These are phyloP conservation scores for Xerocomus nothofagi DNA, from an alignment of 1,284 basidiomycete species.

Conservation along the genomic window DNA sequence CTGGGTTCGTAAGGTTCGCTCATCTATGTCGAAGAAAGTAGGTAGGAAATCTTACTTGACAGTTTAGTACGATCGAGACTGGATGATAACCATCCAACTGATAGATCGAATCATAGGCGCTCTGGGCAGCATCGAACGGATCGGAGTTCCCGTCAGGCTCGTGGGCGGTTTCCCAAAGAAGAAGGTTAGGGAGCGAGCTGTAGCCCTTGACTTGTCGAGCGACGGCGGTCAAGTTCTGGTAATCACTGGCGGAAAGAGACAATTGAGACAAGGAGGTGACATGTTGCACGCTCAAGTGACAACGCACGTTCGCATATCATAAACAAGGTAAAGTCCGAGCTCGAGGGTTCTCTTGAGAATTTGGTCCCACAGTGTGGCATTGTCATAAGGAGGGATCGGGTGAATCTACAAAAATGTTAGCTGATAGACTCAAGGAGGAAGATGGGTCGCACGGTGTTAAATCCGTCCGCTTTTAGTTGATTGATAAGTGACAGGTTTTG, in stretches of 20 bases:
- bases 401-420: constrained; percentile 25
- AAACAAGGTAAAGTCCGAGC: constrained; percentile 31
- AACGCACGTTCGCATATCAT: constrained; percentile 44
- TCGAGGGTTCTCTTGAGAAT: constrained; percentile 19
- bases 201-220: constrained; percentile 61
- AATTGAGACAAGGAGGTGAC: not conserved
- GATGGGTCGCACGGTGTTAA: constrained; percentile 28
- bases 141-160: constrained; percentile 73
- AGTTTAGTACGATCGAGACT: constrained; percentile 72
- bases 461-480: constrained; percentile 24
- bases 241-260: constrained; percentile 33
- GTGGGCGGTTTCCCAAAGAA: constrained; percentile 76
- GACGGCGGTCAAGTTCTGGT: constrained; percentile 61
- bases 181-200: constrained; percentile 62
- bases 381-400: constrained; percentile 33
- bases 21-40: not conserved
- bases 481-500: constrained; percentile 26
- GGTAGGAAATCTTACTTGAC: constrained; percentile 39
- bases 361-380: constrained; percentile 24
- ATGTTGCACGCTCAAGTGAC: not conserved
- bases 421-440: fast-evolving
- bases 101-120: constrained; percentile 61
- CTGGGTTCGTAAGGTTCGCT: constrained; percentile 5
- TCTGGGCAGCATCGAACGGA: constrained; percentile 54
- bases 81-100: constrained; percentile 74